Percentiles rank a stretch among this genome's conserved stretches.
These are phyloP conservation scores for Fraxinus anomala DNA, from an alignment of 257 asterid species.

Conservation along the genomic window DNA sequence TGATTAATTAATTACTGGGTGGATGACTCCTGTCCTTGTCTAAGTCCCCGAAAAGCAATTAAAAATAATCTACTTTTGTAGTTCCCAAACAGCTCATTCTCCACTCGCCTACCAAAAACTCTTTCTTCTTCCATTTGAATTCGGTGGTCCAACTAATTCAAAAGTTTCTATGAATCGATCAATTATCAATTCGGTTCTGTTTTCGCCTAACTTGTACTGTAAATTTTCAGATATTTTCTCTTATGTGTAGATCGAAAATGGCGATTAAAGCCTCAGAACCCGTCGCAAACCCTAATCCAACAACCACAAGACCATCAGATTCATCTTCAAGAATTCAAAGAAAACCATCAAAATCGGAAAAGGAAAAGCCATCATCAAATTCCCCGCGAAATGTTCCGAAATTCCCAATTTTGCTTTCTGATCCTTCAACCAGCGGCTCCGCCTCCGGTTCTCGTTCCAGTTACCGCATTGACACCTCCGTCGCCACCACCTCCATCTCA, in stretches of 20 bases:
- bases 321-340: slow-evolving; percentile 19
- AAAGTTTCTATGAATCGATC: slow-evolving; percentile 21
- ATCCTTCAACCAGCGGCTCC: slow-evolving; percentile 20
- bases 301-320: neutral
- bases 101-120: neutral
- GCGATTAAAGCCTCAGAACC: slow-evolving; percentile 43
- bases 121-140: neutral
- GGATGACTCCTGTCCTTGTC: neutral
- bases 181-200: neutral
- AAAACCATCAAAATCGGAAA: slow-evolving; percentile 19
- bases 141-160: neutral
- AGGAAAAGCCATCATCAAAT: slow-evolving; percentile 24
- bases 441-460: slow-evolving; percentile 33
- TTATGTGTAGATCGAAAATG: slow-evolving; percentile 58
- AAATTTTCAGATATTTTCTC: slow-evolving; percentile 6
- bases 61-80: neutral
- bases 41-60: neutral
- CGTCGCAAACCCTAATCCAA: slow-evolving; percentile 21
- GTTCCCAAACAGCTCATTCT: neutral
- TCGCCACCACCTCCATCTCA: slow-evolving; percentile 59
- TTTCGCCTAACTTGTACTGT: neutral
- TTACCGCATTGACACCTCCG: slow-evolving; percentile 52
- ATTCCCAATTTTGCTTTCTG: slow-evolving; percentile 13
- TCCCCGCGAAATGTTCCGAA: slow-evolving; percentile 29
- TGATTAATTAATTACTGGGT: neutral